Evolutionary conservation across 768 basidiomycete species (phyloP).

Genomic region (Suillus lakei): DNA sequence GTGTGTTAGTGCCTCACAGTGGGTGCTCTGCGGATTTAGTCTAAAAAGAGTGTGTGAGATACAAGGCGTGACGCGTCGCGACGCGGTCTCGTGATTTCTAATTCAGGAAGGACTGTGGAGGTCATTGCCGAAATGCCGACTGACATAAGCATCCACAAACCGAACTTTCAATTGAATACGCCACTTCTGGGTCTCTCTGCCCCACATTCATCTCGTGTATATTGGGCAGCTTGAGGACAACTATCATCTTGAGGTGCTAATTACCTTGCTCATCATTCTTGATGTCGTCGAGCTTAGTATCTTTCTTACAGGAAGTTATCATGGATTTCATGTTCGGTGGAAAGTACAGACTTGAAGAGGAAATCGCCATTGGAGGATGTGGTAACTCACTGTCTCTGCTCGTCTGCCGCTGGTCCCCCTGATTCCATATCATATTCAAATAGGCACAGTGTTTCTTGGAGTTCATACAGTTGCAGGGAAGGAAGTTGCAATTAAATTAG

Average conservation of each 20-base stretch:
- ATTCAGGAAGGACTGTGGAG: conserved; percentile 2
- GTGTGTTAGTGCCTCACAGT: neutral
- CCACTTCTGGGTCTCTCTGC: conserved; percentile 11
- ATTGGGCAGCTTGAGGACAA: neutral
- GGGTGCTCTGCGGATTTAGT: neutral
- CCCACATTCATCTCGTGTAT: neutral
- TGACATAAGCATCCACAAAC: conserved; percentile 31
- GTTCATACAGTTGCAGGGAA: conserved; percentile 83
- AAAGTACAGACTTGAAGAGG: conserved; percentile 78
- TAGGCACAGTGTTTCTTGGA: conserved; percentile 79
- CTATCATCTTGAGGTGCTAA: neutral
- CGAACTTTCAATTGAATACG: conserved; percentile 11
- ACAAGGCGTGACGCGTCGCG: conserved; percentile 16
- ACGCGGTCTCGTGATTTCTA: conserved; percentile 34
- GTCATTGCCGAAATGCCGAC: conserved; percentile 8
- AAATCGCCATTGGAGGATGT: conserved; percentile 82
- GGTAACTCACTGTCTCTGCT: conserved; percentile 41
- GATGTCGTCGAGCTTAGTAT: neutral
- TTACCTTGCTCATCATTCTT: neutral
- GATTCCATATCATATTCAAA: conserved; percentile 17
- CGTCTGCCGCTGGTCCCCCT: neutral
- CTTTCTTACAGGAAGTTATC: neutral
- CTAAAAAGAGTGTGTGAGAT: neutral
- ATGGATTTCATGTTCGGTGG: conserved; percentile 64
- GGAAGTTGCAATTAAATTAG: conserved; percentile 84